Base-by-base conservation (phyloP, 2,329 filamentous ascomycete genomes). In the Fragosphaeria purpurea region DNA sequence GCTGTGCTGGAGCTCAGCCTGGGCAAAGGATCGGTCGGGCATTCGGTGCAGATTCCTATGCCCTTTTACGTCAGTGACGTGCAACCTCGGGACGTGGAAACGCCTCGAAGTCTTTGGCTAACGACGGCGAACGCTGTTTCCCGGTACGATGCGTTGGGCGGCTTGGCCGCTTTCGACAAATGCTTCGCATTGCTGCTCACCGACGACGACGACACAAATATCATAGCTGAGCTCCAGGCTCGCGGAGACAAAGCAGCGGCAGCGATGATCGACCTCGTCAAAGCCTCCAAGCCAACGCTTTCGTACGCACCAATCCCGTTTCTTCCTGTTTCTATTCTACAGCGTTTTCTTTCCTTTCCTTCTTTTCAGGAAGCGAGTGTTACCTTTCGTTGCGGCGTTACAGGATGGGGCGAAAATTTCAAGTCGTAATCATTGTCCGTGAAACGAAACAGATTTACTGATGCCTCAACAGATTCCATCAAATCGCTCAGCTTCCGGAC, bases 111-210 rank as follows among this genome's bases (percentile, higher is more conserved):
- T 1, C 73, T 95, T 0, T 91, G 88, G 84, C 73, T 95, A 22
- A 95, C 89, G 1, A 95, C 89, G 0, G 86, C 88, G 34, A 89
- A 91, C 59, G 82, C 83, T 9, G 78, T 88, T 42, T 73, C 80
- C 13, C 75, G 82, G 41, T 80, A 87, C 37, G 86, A 90, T 52
- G 79, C 79, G 10, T 68, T 76, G 1, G 77, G 83, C 41, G 82
- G 86, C 22, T 78, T 80, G 0, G 74, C 77, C 1, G 82, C 85
- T 49, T 73, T 94, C 44, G 88, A 89, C 55, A 89, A 88, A 58
- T 87, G 95, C 63, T 95, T 94, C 60, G 87, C 86, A 0, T 71
- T 98, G 2, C 73, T 98, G 0, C 77, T 97, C 7, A 80, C 95
- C 47, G 83, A 89, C 54, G 88, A 93, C 58, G 86, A 94, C 59